phyloP scores from a whole-genome alignment of 179 eudicot species.

The Heliamphora pulchella region DNA sequence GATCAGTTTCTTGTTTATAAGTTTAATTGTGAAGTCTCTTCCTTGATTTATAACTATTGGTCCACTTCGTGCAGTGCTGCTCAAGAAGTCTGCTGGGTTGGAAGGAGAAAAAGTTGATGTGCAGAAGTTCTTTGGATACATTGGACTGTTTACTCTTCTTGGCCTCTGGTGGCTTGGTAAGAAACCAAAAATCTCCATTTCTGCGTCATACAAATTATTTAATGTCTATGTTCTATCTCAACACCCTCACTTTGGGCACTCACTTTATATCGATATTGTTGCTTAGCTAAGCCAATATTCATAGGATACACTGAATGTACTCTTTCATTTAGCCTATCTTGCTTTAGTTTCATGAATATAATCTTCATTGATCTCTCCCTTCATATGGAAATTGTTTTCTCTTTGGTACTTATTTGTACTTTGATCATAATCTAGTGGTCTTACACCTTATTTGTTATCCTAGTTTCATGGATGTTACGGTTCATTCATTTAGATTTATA shows the following conservation, averaged over 20 bases:
- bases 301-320: too few relatives aligned
- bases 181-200: not conserved
- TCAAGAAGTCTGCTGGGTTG: slow-evolving; percentile 49
- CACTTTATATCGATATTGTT: not conserved
- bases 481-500: not conserved
- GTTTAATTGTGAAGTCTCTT: not conserved
- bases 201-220: not conserved
- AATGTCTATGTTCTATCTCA: not conserved
- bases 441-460: not conserved
- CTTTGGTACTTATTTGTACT: not conserved
- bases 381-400: not conserved
- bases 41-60: not conserved
- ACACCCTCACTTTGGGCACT: not conserved
- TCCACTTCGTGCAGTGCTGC: slow-evolving; percentile 38
- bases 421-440: not conserved
- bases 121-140: slow-evolving; percentile 50
- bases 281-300: not conserved
- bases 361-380: not conserved
- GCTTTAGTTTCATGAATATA: not conserved
- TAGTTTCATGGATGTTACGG: not conserved
- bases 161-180: slow-evolving; percentile 71
- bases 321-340: not conserved
- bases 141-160: slow-evolving; percentile 46
- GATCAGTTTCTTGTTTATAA: not conserved
- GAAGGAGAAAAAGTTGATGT: slow-evolving; percentile 52